Conservation (phyloP, 352 stramenopile genomes). For the Phytophthora hibernalis region DNA sequence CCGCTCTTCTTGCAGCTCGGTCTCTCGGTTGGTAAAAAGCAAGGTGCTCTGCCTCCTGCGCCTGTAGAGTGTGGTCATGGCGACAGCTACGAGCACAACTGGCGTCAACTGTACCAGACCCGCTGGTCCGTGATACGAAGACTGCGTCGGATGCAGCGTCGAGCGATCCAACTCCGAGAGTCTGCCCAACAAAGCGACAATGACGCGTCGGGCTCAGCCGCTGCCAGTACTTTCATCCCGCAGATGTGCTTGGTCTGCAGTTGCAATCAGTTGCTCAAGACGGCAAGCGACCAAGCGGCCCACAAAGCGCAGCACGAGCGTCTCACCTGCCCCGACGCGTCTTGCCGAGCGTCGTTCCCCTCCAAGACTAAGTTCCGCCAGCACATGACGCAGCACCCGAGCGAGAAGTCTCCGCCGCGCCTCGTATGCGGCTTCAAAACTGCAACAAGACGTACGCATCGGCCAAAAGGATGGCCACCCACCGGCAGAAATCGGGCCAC, state of each 20-base stretch:
- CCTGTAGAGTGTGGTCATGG: slow-evolving; percentile 39
- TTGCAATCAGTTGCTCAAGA: slow-evolving; percentile 46
- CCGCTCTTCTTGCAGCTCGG: slow-evolving; percentile 45
- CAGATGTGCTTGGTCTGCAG: slow-evolving; percentile 47
- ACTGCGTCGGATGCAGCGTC: slow-evolving; percentile 34
- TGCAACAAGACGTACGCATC: slow-evolving; percentile 57
- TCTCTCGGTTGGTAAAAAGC: slow-evolving; percentile 11
- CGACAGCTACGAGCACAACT: slow-evolving; percentile 43
- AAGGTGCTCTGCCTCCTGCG: slow-evolving; percentile 8
- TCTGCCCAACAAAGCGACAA: slow-evolving; percentile 4
- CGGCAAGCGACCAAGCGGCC: slow-evolving; percentile 19
- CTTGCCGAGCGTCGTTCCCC: slow-evolving; percentile 44
- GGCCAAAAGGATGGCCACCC: slow-evolving; percentile 41
- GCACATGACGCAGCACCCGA: slow-evolving; percentile 29
- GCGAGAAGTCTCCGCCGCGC: background rate
- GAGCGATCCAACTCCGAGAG: slow-evolving; percentile 11
- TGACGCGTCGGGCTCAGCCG: background rate
- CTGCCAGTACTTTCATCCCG: slow-evolving; percentile 27
- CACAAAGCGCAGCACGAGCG: slow-evolving; percentile 39
- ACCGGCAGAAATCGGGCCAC: slow-evolving; percentile 34
- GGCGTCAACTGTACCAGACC: slow-evolving; percentile 40
- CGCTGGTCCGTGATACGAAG: slow-evolving; percentile 30
- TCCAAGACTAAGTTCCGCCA: slow-evolving; percentile 34
- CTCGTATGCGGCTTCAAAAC: slow-evolving; percentile 37
- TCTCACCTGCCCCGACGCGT: slow-evolving; percentile 35